Evolutionary conservation across 768 basidiomycete species (phyloP).

Genomic region (Amanita rubescens): DNA sequence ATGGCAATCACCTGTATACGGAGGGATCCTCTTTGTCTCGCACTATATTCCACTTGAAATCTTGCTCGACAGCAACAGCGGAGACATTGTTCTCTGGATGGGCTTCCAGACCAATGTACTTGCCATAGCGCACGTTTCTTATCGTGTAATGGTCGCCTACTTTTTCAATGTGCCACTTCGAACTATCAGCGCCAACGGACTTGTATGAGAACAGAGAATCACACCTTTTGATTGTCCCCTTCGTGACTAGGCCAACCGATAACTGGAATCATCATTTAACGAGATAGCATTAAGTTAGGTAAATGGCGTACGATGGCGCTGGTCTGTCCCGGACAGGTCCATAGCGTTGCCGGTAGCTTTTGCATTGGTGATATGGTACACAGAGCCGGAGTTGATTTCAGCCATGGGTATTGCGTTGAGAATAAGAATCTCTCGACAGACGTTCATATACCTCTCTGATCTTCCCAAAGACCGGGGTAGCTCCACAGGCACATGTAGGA

Average conservation of each 20-base stretch:
- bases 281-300: not conserved
- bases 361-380: constrained; percentile 4
- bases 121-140: constrained; percentile 11
- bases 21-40: constrained; percentile 11
- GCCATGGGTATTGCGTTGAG: not conserved
- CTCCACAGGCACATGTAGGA: not conserved
- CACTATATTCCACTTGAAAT: constrained; percentile 14
- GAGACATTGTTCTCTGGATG: constrained; percentile 7
- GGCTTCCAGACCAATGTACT: constrained; percentile 12
- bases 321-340: constrained; percentile 3
- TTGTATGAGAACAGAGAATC: too few species aligned
- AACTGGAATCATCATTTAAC: not conserved
- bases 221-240: constrained; percentile 7
- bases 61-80: constrained; percentile 6
- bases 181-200: not conserved
- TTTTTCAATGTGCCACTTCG: constrained; percentile 15
- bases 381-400: not conserved
- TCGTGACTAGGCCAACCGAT: constrained; percentile 4
- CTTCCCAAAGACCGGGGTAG: not conserved
- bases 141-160: constrained; percentile 14
- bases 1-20: constrained; percentile 14
- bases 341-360: not conserved
- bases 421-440: not conserved
- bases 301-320: not conserved
- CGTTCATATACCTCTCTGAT: not conserved